Evolutionary conservation across 1,139 yeast genomes (phyloP).

Genomic region (Blastobotrys illinoisensis): DNA sequence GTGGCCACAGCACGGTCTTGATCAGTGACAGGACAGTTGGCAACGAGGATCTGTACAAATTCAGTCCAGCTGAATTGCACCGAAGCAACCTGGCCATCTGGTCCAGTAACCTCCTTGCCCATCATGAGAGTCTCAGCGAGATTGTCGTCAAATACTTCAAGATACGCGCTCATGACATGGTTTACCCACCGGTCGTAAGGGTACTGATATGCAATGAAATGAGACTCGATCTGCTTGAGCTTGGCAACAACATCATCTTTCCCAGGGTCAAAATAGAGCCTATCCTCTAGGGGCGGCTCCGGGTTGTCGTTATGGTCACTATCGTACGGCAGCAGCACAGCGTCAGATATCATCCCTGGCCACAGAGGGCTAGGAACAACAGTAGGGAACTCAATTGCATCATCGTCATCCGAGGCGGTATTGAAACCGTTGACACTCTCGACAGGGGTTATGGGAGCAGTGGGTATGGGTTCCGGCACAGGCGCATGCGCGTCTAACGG

Average conservation of each 20-base stretch:
- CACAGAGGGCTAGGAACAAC: neutral
- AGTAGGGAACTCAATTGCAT: neutral
- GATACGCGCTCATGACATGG: neutral
- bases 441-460: neutral
- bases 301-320: neutral
- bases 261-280: neutral
- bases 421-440: neutral
- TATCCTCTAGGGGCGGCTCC: neutral
- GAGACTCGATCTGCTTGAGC: neutral
- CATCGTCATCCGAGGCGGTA: neutral
- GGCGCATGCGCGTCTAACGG: neutral
- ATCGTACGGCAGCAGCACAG: neutral
- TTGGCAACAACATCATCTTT: neutral
- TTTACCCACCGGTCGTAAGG: neutral
- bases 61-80: neutral
- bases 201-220: neutral
- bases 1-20: neutral
- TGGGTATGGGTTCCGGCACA: neutral
- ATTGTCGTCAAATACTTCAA: neutral
- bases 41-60: neutral
- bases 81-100: neutral
- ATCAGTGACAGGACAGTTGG: neutral
- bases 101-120: neutral
- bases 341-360: neutral
- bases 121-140: neutral